Conservation (phyloP, 768 basidiomycete species). For the Fibroporia radiculosa region DNA sequence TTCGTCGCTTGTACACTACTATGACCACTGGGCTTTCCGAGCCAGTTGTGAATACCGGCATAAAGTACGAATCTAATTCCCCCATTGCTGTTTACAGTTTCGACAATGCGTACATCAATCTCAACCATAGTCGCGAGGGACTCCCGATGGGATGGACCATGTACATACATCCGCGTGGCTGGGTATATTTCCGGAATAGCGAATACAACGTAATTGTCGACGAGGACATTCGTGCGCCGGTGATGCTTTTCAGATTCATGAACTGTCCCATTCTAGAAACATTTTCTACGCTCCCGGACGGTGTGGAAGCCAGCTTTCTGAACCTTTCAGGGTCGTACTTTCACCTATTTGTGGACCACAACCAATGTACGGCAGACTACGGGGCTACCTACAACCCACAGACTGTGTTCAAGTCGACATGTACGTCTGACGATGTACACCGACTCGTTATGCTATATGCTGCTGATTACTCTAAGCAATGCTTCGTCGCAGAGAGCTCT, state of each 20-base stretch:
- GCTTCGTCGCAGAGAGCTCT: constrained; percentile 37
- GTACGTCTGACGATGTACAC: constrained; percentile 2
- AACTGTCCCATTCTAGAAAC: constrained; percentile 23
- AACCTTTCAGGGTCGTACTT: constrained; percentile 23
- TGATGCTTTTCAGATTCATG: constrained; percentile 24
- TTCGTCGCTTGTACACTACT: too few species aligned
- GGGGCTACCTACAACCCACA: background rate
- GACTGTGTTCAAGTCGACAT: constrained; percentile 1
- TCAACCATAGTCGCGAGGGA: background rate
- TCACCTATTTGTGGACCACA: constrained; percentile 39
- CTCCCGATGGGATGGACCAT: constrained; percentile 28
- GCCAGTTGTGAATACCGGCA: too few species aligned
- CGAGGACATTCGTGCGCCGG: constrained; percentile 40
- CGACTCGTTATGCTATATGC: background rate
- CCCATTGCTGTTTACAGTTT: background rate
- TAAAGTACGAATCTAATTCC: background rate
- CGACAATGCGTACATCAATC: background rate
- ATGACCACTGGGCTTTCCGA: too few species aligned
- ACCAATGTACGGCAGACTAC: constrained; percentile 39
- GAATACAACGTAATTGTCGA: constrained; percentile 36
- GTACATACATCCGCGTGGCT: constrained; percentile 40
- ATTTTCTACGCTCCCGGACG: constrained; percentile 26
- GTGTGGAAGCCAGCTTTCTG: constrained; percentile 38
- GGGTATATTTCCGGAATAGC: constrained; percentile 42
- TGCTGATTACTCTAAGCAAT: constrained; percentile 25